Conservation (phyloP, 1,284 basidiomycete genomes). For the Phylloporus sp. region DNA sequence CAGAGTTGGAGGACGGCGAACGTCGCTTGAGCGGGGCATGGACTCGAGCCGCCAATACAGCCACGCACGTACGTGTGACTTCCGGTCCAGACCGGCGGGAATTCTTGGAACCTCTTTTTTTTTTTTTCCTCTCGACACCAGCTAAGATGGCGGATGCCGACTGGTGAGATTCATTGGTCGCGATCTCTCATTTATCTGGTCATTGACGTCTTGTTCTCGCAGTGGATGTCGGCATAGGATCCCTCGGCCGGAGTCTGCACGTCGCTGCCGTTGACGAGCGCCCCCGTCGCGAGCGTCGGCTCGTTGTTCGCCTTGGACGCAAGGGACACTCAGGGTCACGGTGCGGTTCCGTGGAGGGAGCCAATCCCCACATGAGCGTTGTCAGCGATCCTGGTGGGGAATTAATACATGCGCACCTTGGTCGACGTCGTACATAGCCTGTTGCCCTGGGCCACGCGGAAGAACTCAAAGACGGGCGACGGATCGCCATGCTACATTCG, state of each 20-base stretch:
- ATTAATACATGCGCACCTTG: background rate
- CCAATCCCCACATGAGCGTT: background rate
- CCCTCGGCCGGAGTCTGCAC: background rate
- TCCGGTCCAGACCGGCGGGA: background rate
- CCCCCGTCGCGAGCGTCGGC: background rate
- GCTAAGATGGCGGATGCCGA: background rate
- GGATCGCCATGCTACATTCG: background rate
- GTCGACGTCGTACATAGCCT: background rate
- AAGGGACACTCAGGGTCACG: slow-evolving; percentile 2
- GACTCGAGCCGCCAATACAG: background rate
- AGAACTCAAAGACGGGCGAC: background rate
- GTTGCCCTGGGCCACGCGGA: background rate
- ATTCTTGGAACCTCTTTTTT: background rate
- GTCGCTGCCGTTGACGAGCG: background rate
- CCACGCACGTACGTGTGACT: background rate
- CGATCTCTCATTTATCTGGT: background rate
- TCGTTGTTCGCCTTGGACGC: background rate
- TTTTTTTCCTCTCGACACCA: background rate
- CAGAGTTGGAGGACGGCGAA: background rate
- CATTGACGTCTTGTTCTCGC: background rate
- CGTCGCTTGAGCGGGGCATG: background rate
- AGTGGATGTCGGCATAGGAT: background rate
- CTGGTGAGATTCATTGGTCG: slow-evolving; percentile 1
- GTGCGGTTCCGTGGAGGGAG: background rate
- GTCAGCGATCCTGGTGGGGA: background rate